A percentile compares a stretch with the other conserved stretches of the same genome.
Evolutionary conservation across 371 early-diverging fungal genomes (phyloP).

Genomic region (Choanephora cucurbitarum): DNA sequence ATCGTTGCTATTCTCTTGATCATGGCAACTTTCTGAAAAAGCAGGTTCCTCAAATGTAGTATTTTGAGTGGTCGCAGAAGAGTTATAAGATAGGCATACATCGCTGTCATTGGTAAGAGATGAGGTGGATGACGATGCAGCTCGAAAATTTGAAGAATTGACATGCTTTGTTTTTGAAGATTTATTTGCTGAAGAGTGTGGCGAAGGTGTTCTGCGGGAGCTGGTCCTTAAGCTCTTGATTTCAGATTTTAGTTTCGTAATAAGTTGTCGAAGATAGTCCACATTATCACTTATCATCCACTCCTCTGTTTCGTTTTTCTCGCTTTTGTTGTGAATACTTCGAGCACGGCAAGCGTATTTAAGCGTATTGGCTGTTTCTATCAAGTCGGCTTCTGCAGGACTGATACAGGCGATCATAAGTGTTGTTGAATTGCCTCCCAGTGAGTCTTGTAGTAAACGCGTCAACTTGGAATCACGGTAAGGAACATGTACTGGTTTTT

Average conservation of each 20-base stretch:
- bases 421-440: slow-evolving; percentile 92
- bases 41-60: slow-evolving; percentile 17
- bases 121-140: slow-evolving; percentile 21
- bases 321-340: slow-evolving; percentile 81
- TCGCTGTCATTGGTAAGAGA: slow-evolving; percentile 14
- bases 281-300: slow-evolving; percentile 62
- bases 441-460: slow-evolving; percentile 91
- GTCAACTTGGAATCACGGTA: slow-evolving; percentile 99
- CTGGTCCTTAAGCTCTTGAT: slow-evolving; percentile 44
- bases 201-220: slow-evolving; percentile 19
- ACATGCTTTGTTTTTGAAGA: slow-evolving; percentile 18
- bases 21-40: slow-evolving; percentile 6
- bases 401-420: slow-evolving; percentile 95
- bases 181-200: slow-evolving; percentile 9
- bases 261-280: slow-evolving; percentile 58
- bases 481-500: slow-evolving; percentile 76
- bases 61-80: slow-evolving; percentile 32
- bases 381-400: slow-evolving; percentile 76
- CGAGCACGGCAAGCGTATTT: slow-evolving; percentile 90
- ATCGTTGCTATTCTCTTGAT: slow-evolving; percentile 1
- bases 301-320: slow-evolving; percentile 70
- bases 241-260: slow-evolving; percentile 58
- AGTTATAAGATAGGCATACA: slow-evolving; percentile 8
- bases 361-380: slow-evolving; percentile 92
- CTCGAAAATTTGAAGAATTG: slow-evolving; percentile 8